Conservation (phyloP, 805 yeast species). For the Millerozyma miso region DNA sequence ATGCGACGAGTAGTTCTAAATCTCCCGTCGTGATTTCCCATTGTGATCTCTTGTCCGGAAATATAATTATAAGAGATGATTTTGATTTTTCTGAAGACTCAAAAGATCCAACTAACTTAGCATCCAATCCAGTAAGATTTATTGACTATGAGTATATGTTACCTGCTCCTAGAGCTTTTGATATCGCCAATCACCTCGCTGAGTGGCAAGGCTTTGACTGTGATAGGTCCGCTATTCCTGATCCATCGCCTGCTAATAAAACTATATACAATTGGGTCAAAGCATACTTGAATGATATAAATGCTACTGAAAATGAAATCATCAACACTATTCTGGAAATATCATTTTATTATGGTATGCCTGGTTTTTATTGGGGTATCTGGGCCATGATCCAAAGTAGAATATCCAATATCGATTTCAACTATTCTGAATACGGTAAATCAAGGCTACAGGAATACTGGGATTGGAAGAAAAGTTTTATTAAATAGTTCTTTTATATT, state of each 20-base stretch:
- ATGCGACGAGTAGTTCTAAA: slow-evolving; percentile 28
- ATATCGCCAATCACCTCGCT: slow-evolving; percentile 68
- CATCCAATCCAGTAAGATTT: slow-evolving; percentile 46
- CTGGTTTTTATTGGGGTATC: slow-evolving; percentile 82
- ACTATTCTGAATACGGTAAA: slow-evolving; percentile 58
- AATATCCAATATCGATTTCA: slow-evolving; percentile 68
- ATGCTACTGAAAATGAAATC: slow-evolving; percentile 29
- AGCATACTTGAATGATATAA: slow-evolving; percentile 43
- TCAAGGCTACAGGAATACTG: slow-evolving; percentile 63
- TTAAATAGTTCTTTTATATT: not conserved
- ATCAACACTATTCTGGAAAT: slow-evolving; percentile 52
- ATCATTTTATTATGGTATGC: slow-evolving; percentile 63
- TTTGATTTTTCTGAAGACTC: slow-evolving; percentile 5
- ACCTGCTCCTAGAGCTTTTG: slow-evolving; percentile 71
- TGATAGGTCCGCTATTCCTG: slow-evolving; percentile 55
- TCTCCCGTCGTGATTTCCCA: slow-evolving; percentile 64
- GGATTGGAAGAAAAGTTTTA: slow-evolving; percentile 51
- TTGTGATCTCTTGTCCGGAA: slow-evolving; percentile 72
- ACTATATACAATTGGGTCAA: slow-evolving; percentile 54
- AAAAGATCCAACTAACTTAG: slow-evolving; percentile 14
- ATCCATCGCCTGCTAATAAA: slow-evolving; percentile 40
- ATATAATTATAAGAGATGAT: slow-evolving; percentile 55
- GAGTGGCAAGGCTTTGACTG: slow-evolving; percentile 85
- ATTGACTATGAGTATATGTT: slow-evolving; percentile 73
- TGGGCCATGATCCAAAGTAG: slow-evolving; percentile 77